Evolutionary conservation across 2,329 filamentous ascomycete genomes (phyloP), one percentile per base, ranked within the genome.

Genomic region (Botrytis hyacinthi): DNA sequence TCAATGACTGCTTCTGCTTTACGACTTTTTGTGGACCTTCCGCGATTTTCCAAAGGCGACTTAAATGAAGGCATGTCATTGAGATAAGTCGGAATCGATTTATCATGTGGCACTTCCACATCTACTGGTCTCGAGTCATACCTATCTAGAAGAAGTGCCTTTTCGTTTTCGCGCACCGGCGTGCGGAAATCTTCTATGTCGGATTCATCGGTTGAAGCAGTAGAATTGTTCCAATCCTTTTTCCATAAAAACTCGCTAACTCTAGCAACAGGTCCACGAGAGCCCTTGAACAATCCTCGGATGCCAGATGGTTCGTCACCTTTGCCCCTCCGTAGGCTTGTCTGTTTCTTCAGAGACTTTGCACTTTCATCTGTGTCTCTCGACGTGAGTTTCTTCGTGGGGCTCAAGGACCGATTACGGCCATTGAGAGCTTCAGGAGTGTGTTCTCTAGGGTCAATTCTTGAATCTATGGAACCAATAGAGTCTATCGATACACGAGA

Each of bases 211-310:
- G 86, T 87, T 20, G 83, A 66, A 82, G 85, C 71, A 81, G 84
- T 66, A 79, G 83, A 76, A 81, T 73, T 83, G 84, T 76, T 84
- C 83, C 20, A 79, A 46, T 91, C 89, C 78, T 87, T 88, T 76
- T 86, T 87, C 81, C 89, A 85, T 35, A 91, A 87, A 61, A 88
- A 84, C 68, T 89, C 88, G 26, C 88, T 87, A 48, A 91, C 86
- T 78, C 87, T 88, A 0, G 88, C 87, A 12, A 90, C 86, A 78
- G 91, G 90, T 75, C 85, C 90, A 72, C 92, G 87, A 68, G 90
- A 88, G 4, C 90, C 91, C 82, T 94, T 95, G 82, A 97, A 92
- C 66, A 97, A 91, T 10, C 91, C 90, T 60, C 91, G 89, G 14
- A 94, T 85, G 51, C 88, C 89, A 16, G 88, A 89, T 57, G 82